phyloP scores from a whole-genome alignment of 495 filamentous ascomycete species.

The Pyrenula massariospora region DNA sequence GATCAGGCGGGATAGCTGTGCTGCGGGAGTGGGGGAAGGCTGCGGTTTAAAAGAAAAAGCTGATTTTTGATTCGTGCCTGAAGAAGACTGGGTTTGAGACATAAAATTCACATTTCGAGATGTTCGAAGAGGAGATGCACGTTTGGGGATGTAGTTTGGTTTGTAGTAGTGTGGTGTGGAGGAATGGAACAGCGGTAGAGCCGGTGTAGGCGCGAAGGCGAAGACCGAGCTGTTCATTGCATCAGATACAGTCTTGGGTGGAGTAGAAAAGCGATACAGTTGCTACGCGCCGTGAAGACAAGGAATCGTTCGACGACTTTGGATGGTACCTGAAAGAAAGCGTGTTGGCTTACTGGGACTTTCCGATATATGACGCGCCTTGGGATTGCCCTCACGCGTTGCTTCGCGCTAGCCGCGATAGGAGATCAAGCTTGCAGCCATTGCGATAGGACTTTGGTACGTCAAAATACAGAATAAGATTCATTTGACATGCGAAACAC shows the following conservation, averaged over 20 bases:
- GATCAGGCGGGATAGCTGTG: constrained; percentile 6
- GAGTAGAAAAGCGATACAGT: too few relatives aligned
- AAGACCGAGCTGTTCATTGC: neutral
- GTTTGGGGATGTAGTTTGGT: constrained; percentile 4
- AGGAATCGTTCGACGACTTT: too few relatives aligned
- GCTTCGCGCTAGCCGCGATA: neutral
- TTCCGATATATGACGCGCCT: too few relatives aligned
- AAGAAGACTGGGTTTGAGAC: constrained; percentile 2
- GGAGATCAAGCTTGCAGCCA: neutral
- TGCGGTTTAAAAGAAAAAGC: constrained; percentile 8
- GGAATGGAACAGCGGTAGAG: constrained; percentile 3
- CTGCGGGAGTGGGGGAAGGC: constrained; percentile 9
- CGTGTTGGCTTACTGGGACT: too few relatives aligned
- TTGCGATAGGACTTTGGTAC: neutral
- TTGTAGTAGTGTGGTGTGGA: constrained; percentile 5
- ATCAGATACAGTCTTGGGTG: too few relatives aligned
- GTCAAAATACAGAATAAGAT: neutral
- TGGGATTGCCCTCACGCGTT: neutral
- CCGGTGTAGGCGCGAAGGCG: neutral
- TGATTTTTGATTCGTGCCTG: constrained; percentile 8
- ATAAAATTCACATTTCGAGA: constrained; percentile 4
- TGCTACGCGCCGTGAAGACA: too few relatives aligned
- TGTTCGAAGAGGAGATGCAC: constrained; percentile 1
- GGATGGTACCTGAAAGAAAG: too few relatives aligned
- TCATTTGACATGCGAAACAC: too few relatives aligned